A percentile compares a stretch with the other conserved stretches of the same genome.
Evolutionary conservation across 1,139 yeast species (phyloP).

Genomic region (Geotrichum phurueaensis): DNA sequence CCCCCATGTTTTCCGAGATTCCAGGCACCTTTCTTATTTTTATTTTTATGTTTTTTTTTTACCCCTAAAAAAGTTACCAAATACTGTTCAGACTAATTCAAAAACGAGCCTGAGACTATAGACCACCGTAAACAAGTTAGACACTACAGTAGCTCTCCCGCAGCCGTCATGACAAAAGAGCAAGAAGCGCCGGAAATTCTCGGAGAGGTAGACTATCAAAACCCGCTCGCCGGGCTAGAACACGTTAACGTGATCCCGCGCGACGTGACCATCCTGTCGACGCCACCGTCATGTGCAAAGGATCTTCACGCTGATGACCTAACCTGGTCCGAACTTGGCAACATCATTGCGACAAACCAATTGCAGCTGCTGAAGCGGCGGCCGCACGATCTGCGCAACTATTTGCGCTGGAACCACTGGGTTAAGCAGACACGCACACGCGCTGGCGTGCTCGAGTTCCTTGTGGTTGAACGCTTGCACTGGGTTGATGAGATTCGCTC

Average conservation of each 20-base stretch:
- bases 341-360: slow-evolving; percentile 20
- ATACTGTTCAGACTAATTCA: neutral
- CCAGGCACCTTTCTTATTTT: no score
- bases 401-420: slow-evolving; percentile 31
- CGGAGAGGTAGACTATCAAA: slow-evolving; percentile 5
- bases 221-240: slow-evolving; percentile 16
- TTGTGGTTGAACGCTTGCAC: slow-evolving; percentile 29
- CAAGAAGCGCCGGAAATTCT: neutral
- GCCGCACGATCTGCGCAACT: slow-evolving; percentile 33
- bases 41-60: no score
- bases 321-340: slow-evolving; percentile 11
- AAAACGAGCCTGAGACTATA: neutral
- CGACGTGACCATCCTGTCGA: slow-evolving; percentile 13
- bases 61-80: no score
- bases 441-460: slow-evolving; percentile 32
- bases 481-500: slow-evolving; percentile 25
- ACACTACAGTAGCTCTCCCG: neutral
- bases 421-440: slow-evolving; percentile 17
- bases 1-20: no score
- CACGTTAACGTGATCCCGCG: slow-evolving; percentile 14
- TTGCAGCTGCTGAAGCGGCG: slow-evolving; percentile 31
- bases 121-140: neutral
- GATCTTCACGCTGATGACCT: slow-evolving; percentile 3
- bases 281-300: slow-evolving; percentile 1
- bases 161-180: neutral